These are phyloP conservation scores for Casuarina glauca DNA, from an alignment of 306 rosid genomes.

Conservation along the genomic window DNA sequence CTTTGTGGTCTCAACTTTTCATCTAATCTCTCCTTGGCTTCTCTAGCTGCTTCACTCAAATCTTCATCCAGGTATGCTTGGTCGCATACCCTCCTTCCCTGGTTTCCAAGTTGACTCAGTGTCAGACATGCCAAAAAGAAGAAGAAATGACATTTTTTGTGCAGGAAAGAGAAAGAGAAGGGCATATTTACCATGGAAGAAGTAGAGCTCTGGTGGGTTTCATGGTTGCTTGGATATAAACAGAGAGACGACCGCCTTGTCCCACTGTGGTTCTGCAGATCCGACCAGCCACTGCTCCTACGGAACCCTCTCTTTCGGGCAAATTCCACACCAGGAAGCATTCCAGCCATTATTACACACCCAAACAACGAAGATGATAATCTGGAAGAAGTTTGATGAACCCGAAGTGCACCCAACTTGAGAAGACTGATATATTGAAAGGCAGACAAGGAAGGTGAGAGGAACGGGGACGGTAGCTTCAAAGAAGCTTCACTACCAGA, in stretches of 20 bases:
- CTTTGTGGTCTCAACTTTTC: conserved; percentile 52
- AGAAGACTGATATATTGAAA: neutral
- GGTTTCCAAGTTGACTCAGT: neutral
- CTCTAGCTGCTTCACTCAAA: conserved; percentile 61
- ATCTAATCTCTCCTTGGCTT: conserved; percentile 75
- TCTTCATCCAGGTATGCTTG: conserved; percentile 44
- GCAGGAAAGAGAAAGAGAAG: neutral
- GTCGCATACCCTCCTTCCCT: conserved; percentile 37
- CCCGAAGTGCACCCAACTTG: neutral
- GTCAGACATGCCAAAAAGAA: neutral
- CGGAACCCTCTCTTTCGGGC: conserved; percentile 72
- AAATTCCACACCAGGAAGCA: conserved; percentile 89
- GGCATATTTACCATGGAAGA: conserved; percentile 41
- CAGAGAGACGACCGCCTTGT: conserved; percentile 64
- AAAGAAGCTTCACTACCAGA: neutral
- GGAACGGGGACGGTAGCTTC: conserved; percentile 2
- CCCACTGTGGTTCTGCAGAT: conserved; percentile 34
- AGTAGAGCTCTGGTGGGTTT: conserved; percentile 41
- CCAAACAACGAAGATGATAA: neutral
- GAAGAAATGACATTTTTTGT: neutral
- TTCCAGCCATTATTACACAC: conserved; percentile 57
- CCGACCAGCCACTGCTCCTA: conserved; percentile 41
- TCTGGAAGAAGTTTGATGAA: neutral
- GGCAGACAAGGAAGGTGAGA: neutral
- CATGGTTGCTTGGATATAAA: conserved; percentile 61